Percentiles rank a stretch among this genome's conserved stretches.
These are phyloP conservation scores for Phytophthora cryptogea DNA, from an alignment of 352 stramenopile genomes.

Conservation along the genomic window DNA sequence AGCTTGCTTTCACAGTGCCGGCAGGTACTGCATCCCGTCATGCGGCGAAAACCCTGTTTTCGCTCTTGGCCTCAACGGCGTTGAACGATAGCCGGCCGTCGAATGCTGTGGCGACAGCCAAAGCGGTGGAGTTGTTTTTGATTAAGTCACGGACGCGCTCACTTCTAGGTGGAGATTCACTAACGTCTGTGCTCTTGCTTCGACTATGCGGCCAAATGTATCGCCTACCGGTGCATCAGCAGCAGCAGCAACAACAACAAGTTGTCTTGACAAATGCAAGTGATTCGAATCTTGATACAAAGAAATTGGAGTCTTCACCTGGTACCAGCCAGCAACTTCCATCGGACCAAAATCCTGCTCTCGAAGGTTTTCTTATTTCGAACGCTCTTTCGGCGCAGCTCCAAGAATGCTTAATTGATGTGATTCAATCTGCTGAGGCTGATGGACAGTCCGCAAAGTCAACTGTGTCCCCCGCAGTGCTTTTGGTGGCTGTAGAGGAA, in stretches of 20 bases:
- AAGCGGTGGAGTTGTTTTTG: conserved; percentile 59
- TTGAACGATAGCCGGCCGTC: conserved; percentile 31
- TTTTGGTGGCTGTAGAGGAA: conserved; percentile 68
- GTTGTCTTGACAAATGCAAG: conserved; percentile 11
- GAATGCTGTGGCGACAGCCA: conserved; percentile 29
- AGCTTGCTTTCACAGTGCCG: conserved; percentile 55
- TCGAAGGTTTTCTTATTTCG: conserved; percentile 54
- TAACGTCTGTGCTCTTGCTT: conserved; percentile 74
- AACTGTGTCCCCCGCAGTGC: conserved; percentile 24
- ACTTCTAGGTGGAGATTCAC: conserved; percentile 49
- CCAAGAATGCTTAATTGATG: conserved; percentile 60
- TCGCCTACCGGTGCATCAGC: conserved; percentile 42
- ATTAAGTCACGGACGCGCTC: conserved; percentile 47
- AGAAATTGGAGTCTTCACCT: conserved; percentile 4
- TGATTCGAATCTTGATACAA: background rate
- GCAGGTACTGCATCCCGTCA: conserved; percentile 55
- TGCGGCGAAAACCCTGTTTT: conserved; percentile 55
- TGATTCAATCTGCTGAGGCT: conserved; percentile 30
- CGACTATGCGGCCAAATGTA: conserved; percentile 61
- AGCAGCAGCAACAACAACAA: conserved; percentile 14
- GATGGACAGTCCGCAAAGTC: background rate
- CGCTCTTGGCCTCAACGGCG: conserved; percentile 43
- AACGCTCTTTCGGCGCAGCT: conserved; percentile 46
- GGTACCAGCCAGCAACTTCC: conserved; percentile 1
- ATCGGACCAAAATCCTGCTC: conserved; percentile 21